Base-by-base conservation (phyloP, 352 stramenopile genomes). In the Pythium vanterpoolii region DNA sequence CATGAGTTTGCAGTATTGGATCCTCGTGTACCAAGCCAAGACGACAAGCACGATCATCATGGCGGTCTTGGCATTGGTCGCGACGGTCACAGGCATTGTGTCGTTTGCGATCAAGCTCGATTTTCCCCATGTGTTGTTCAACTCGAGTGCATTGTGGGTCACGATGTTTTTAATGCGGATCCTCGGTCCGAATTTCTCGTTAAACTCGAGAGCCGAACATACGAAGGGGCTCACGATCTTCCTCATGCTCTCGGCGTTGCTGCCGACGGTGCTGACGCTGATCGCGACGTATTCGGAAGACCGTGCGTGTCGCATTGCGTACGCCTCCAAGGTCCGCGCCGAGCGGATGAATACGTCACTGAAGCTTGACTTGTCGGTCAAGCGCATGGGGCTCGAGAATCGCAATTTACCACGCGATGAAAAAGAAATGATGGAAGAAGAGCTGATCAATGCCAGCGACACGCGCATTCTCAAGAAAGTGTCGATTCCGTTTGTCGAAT, bases 261-360 rank as follows among this genome's bases (percentile, higher is more conserved):
- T 93, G 9, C 83, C 83, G 0, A 86, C 79, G 4, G 73, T 73
- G 16, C 74, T 89, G 42, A 80, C 77, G 18, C 61, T 93, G 9
- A 76, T 86, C 50, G 81, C 83, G 7, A 91, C 79, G 26, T 91
- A 93, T 44, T 87, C 80, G 3, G 78, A 90, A 65, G 83, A 93
- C 52, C 79, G 83, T 33, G 77, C 79, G 2, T 68, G 76, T 1
- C 74, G 83, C 0, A 81, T 88, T 43, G 81, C 80, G 6, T 93
- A 90, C 52, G 79, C 77, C 1, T 89, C 77, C 1, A 88, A 90
- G 69, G 67, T 90, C 11, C 77, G 77, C 50, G 83, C 81, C 0
- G 81, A 93, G 44, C 77, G 83, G 6, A 85, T 93, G 52, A 93
- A 93, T 60, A 93, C 82, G 47, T 84, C 81, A 36, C 66, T 93